Percentiles rank a stretch among this genome's conserved stretches.
Conservation (phyloP, 306 rosid species). For the Prunus mongolica region DNA sequence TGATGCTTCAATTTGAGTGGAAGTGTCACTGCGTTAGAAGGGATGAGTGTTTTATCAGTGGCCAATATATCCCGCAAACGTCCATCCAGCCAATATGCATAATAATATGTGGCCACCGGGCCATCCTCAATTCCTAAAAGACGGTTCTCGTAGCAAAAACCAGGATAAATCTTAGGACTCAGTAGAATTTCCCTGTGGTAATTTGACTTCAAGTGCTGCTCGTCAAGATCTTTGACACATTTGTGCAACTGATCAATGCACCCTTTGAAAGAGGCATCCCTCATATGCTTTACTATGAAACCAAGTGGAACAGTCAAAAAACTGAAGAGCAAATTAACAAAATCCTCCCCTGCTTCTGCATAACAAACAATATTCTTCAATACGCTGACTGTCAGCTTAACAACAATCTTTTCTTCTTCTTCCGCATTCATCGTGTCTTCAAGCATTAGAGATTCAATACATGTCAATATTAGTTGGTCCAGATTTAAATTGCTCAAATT, state of each 20-base stretch:
- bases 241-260: constrained; percentile 11
- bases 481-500: not conserved
- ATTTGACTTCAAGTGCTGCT: not conserved
- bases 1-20: not conserved
- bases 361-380: not conserved
- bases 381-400: no score
- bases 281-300: not conserved
- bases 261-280: not conserved
- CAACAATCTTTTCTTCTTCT: not conserved
- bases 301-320: constrained; percentile 7
- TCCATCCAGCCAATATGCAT: not conserved
- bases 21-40: not conserved
- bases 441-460: no score
- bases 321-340: no score
- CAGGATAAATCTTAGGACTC: not conserved
- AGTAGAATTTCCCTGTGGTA: not conserved
- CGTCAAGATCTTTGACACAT: constrained; percentile 3
- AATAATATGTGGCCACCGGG: not conserved
- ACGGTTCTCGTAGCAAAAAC: not conserved
- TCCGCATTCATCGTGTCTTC: not conserved
- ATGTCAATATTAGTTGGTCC: not conserved
- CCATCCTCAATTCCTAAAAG: not conserved
- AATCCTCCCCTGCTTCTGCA: not conserved
- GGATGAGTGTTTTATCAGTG: not conserved
- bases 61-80: not conserved